These are phyloP conservation scores for Pichia manshurica DNA, from an alignment of 805 yeast species.

Conservation along the genomic window DNA sequence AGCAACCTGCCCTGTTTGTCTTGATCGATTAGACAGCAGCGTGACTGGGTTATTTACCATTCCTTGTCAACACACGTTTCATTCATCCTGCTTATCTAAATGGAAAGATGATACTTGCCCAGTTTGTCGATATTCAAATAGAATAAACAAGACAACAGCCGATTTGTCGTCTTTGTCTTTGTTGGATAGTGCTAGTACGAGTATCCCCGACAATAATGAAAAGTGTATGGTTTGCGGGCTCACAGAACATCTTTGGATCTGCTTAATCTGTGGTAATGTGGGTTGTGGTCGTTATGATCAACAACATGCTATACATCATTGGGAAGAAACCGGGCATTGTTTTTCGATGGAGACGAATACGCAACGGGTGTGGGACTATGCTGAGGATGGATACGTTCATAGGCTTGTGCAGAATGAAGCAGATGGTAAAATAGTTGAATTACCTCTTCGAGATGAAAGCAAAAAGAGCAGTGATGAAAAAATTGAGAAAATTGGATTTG, in stretches of 20 bases:
- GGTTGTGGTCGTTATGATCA: slow-evolving; percentile 87
- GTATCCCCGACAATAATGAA: slow-evolving; percentile 20
- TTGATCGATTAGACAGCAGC: slow-evolving; percentile 79
- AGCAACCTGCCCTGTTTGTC: slow-evolving; percentile 90
- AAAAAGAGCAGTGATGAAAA: slow-evolving; percentile 33
- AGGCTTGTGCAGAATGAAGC: slow-evolving; percentile 75
- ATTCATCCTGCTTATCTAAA: slow-evolving; percentile 78
- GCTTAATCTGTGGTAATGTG: slow-evolving; percentile 84
- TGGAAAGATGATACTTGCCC: slow-evolving; percentile 93
- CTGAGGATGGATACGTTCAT: slow-evolving; percentile 87
- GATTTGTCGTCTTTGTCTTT: background rate
- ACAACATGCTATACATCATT: slow-evolving; percentile 84
- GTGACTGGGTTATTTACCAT: slow-evolving; percentile 79
- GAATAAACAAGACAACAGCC: slow-evolving; percentile 9
- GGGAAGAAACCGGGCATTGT: slow-evolving; percentile 71
- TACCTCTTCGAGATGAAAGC: slow-evolving; percentile 36
- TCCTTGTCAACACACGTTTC: slow-evolving; percentile 91
- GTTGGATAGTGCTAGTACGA: background rate
- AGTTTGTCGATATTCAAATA: slow-evolving; percentile 73
- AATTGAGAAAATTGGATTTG: slow-evolving; percentile 57
- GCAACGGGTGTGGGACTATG: slow-evolving; percentile 92
- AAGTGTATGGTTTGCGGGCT: slow-evolving; percentile 55
- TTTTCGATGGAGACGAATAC: slow-evolving; percentile 83
- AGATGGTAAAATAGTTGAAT: slow-evolving; percentile 86
- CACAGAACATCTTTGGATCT: slow-evolving; percentile 71